A percentile compares a stretch with the other conserved stretches of the same genome.
phyloP scores from a whole-genome alignment of 495 filamentous ascomycete species.

The Talaromyces adpressus region DNA sequence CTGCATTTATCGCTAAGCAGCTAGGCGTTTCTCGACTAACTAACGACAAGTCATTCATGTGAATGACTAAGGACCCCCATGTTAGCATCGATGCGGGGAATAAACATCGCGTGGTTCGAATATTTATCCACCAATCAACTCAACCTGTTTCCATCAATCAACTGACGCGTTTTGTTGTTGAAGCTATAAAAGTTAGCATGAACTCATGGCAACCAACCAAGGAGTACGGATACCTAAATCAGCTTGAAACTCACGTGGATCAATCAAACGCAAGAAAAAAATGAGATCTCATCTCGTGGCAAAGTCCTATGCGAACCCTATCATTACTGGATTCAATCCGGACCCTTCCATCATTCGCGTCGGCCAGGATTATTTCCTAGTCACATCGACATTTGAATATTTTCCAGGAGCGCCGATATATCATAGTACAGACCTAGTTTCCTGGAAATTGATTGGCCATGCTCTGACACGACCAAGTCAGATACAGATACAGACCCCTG shows the following conservation, averaged over 20 bases:
- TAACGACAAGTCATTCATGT: neutral
- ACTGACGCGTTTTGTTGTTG: neutral
- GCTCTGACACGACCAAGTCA: conserved; percentile 53
- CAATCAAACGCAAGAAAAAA: neutral
- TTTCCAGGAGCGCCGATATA: conserved; percentile 43
- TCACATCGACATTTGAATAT: conserved; percentile 42
- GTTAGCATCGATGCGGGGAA: neutral
- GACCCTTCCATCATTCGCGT: conserved; percentile 37
- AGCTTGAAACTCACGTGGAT: neutral
- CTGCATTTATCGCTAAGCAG: neutral
- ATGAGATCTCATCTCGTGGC: neutral
- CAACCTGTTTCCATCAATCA: neutral
- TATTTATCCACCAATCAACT: conserved; percentile 4
- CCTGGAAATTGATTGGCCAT: conserved; percentile 43
- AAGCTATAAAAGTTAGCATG: neutral
- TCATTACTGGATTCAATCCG: conserved; percentile 36
- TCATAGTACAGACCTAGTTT: conserved; percentile 36
- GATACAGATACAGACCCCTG: conserved; percentile 52
- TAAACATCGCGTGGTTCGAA: neutral
- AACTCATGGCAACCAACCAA: neutral
- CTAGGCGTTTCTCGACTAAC: neutral
- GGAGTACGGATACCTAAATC: neutral
- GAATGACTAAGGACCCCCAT: neutral
- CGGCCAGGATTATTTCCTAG: conserved; percentile 31
- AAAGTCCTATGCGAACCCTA: conserved; percentile 21